Percentiles rank a stretch among this genome's conserved stretches.
phyloP scores from a whole-genome alignment of 2,329 filamentous ascomycete genomes.

The Neonectria hederae region DNA sequence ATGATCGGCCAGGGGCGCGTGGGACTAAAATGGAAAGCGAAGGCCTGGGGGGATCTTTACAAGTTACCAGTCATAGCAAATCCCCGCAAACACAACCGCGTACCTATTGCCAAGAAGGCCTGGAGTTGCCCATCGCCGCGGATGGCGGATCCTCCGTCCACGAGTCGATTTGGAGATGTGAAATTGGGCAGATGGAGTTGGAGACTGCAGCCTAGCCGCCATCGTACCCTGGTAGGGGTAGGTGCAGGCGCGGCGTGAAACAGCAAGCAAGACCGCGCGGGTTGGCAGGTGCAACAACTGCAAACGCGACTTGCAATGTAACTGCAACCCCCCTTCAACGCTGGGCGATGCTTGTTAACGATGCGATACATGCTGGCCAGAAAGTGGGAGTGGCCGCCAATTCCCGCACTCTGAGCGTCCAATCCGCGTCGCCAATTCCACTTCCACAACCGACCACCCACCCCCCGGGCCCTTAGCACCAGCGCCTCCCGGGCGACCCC shows the following conservation, averaged over 20 bases:
- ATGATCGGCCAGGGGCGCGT: conserved; percentile 12
- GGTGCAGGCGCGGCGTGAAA: conserved; percentile 5
- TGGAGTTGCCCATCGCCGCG: conserved; percentile 1
- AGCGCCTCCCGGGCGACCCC: conserved; percentile 44
- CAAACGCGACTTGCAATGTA: not conserved
- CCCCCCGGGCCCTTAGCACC: conserved; percentile 30
- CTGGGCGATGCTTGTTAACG: conserved; percentile 9
- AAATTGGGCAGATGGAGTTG: conserved; percentile 12
- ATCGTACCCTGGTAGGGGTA: too few species aligned
- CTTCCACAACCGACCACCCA: conserved; percentile 11
- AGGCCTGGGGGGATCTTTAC: not conserved
- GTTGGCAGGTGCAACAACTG: not conserved
- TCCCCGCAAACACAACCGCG: not conserved
- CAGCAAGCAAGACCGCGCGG: not conserved
- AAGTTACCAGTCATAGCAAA: not conserved
- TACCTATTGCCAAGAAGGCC: conserved; percentile 8
- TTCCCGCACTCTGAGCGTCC: conserved; percentile 36
- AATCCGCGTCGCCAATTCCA: conserved; percentile 33
- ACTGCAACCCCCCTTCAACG: not conserved
- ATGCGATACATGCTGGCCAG: conserved; percentile 15
- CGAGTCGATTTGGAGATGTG: conserved; percentile 11
- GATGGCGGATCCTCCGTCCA: not conserved
- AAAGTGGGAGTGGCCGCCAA: conserved; percentile 26
- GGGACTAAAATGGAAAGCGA: conserved; percentile 8
- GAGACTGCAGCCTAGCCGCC: conserved; percentile 7